These are phyloP conservation scores for Ogataea zsoltii DNA, from an alignment of 805 yeast species.

Conservation along the genomic window DNA sequence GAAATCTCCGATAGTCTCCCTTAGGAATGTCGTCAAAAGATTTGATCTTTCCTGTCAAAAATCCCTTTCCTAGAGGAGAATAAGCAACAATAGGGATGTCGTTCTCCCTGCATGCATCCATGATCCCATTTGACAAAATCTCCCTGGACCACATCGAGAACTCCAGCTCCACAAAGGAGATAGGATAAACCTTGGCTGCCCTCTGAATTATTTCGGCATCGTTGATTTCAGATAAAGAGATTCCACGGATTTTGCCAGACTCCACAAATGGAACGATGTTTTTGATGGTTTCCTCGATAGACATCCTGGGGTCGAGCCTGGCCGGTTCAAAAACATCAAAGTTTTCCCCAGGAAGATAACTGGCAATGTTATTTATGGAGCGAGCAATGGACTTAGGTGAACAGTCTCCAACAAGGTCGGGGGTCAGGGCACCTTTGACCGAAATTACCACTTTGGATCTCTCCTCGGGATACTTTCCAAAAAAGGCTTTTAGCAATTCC, in stretches of 20 bases:
- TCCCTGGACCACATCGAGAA: constrained; percentile 71
- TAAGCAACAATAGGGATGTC: constrained; percentile 73
- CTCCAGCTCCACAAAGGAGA: constrained; percentile 76
- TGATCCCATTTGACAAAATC: constrained; percentile 60
- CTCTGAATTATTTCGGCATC: constrained; percentile 56
- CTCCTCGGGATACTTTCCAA: constrained; percentile 55
- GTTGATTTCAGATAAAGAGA: constrained; percentile 74
- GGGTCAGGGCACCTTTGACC: constrained; percentile 63
- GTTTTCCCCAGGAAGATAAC: constrained; percentile 27
- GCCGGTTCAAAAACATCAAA: constrained; percentile 61
- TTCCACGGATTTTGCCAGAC: constrained; percentile 64
- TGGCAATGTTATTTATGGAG: constrained; percentile 48
- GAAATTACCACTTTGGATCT: constrained; percentile 58
- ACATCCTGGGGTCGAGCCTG: constrained; percentile 59
- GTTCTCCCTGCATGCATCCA: constrained; percentile 55
- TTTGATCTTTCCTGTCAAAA: constrained; percentile 63
- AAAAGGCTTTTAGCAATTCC: constrained; percentile 55
- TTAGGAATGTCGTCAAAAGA: constrained; percentile 48
- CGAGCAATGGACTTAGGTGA: constrained; percentile 45
- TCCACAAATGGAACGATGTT: constrained; percentile 60
- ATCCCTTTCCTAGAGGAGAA: constrained; percentile 82
- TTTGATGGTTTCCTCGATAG: constrained; percentile 59
- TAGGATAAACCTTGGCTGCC: constrained; percentile 56
- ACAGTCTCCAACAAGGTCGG: constrained; percentile 46
- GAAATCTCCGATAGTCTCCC: constrained; percentile 51